phyloP scores from a whole-genome alignment of 2,329 filamentous ascomycete species.

The Tolypocladium guangdongense region DNA sequence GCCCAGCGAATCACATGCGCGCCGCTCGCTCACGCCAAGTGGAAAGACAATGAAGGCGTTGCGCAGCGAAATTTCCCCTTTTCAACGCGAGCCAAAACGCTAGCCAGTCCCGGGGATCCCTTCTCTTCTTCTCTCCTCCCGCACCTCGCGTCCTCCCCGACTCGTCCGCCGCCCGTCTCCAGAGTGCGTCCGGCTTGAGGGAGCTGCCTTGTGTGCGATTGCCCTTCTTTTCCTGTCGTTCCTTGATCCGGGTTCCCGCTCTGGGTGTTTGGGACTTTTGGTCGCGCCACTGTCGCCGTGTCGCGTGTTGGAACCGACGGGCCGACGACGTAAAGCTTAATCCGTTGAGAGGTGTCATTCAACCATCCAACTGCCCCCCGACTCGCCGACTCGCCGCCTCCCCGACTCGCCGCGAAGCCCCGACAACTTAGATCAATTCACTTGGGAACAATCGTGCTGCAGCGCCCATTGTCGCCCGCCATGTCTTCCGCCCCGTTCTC shows the following conservation, averaged over 20 bases:
- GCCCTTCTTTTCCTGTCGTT: constrained; percentile 3
- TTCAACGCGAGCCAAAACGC: constrained; percentile 13
- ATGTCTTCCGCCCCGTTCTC: constrained; percentile 27
- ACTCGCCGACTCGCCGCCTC: background rate
- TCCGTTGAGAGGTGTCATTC: background rate
- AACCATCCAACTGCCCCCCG: background rate
- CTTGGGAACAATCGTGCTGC: background rate
- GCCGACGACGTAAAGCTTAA: background rate
- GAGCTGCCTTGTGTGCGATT: constrained; percentile 11
- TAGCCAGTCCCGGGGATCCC: background rate
- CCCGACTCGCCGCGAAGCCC: background rate
- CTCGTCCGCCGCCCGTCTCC: background rate
- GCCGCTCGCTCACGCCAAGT: constrained; percentile 3
- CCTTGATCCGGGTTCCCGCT: background rate
- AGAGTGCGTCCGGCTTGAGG: constrained; percentile 10
- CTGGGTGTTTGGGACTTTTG: background rate
- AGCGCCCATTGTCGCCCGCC: constrained; percentile 9
- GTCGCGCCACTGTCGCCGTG: background rate
- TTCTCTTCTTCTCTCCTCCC: constrained; percentile 13
- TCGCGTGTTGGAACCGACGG: background rate
- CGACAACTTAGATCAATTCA: background rate
- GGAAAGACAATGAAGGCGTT: background rate
- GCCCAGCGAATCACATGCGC: constrained; percentile 22
- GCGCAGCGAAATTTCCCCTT: constrained; percentile 26
- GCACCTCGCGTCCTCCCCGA: constrained; percentile 7